Base-by-base conservation (phyloP, 2,329 filamentous ascomycete species). In the Colletotrichum eleusines region DNA sequence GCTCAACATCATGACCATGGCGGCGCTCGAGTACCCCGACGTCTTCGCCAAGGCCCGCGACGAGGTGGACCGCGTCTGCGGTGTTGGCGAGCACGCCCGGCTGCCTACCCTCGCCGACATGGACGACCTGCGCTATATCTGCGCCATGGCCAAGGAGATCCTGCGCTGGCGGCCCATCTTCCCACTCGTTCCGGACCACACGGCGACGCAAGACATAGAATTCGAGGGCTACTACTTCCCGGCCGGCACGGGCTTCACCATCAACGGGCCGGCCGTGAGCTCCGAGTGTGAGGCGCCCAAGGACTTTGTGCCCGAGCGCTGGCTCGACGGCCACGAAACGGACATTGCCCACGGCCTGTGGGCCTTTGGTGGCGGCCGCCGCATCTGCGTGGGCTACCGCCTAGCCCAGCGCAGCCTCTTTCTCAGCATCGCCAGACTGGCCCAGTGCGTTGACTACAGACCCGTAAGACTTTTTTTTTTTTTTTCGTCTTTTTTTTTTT, bases 151-250 rank as follows among this genome's bases (percentile, higher is more conserved):
- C 51, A 84, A 85, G 71, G 84, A 87, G 74, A 78, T 80, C 1
- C 75, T 86, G 60, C 78, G 84, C 14, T 86, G 84, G 84, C 76
- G 81, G 9, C 83, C 83, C 1, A 80, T 81, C 26, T 79, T 84
- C 7, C 76, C 79, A 11, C 55, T 78, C 14, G 74, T 76, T 77
- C 67, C 83, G 74, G 66, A 80, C 38, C 82, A 83, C 72, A 78
- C 80, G 55, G 74, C 80, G 5, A 80, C 79, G 38, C 76, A 81
- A 58, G 84, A 85, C 57, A 79, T 85, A 67, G 82, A 84, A 31
- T 61, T 61, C 16, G 58, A 61, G 31, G 83, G 81, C 9, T 85
- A 83, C 71, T 76, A 75, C 46, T 83, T 86, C 59, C 81, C 82
- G 3, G 81, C 81, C 42, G 84, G 83, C 28, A 82, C 83, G 1